Evolutionary conservation across 352 stramenopile genomes (phyloP).

Genomic region (Globisporangium camurandrum): DNA sequence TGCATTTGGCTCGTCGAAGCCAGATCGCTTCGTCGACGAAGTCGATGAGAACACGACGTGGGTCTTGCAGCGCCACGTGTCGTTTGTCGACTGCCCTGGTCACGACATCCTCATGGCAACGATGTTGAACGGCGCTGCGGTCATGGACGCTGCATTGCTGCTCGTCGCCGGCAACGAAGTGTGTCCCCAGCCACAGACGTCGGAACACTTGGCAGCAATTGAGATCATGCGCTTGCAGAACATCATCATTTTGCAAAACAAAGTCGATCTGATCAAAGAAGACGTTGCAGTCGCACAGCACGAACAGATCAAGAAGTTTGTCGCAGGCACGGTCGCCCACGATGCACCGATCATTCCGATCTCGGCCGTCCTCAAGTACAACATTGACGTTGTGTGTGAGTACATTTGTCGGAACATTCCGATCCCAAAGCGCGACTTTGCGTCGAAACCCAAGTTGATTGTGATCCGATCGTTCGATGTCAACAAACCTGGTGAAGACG

Average conservation of each 20-base stretch:
- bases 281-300: slow-evolving; percentile 97
- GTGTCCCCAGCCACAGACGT: slow-evolving; percentile 99
- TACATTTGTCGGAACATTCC: slow-evolving; percentile 99
- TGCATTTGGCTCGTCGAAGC: slow-evolving; percentile 83
- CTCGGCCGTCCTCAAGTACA: slow-evolving; percentile 99
- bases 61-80: slow-evolving; percentile 95
- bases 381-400: slow-evolving; percentile 99
- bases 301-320: slow-evolving; percentile 94
- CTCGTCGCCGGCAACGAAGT: slow-evolving; percentile 97
- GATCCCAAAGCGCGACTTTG: slow-evolving; percentile 98
- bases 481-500: slow-evolving; percentile 99
- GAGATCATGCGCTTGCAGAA: slow-evolving; percentile 99
- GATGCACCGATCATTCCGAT: slow-evolving; percentile 99
- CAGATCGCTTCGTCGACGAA: slow-evolving; percentile 82
- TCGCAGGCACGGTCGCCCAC: slow-evolving; percentile 89
- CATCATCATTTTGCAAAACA: slow-evolving; percentile 99
- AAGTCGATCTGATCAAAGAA: slow-evolving; percentile 99
- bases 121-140: slow-evolving; percentile 99
- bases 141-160: slow-evolving; percentile 99
- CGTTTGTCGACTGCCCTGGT: slow-evolving; percentile 99
- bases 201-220: slow-evolving; percentile 98
- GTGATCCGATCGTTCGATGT: slow-evolving; percentile 99
- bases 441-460: slow-evolving; percentile 96
- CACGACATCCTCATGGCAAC: slow-evolving; percentile 99
- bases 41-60: slow-evolving; percentile 86